phyloP scores from a whole-genome alignment of 2,329 filamentous ascomycete genomes.

The Penicillium paneum region DNA sequence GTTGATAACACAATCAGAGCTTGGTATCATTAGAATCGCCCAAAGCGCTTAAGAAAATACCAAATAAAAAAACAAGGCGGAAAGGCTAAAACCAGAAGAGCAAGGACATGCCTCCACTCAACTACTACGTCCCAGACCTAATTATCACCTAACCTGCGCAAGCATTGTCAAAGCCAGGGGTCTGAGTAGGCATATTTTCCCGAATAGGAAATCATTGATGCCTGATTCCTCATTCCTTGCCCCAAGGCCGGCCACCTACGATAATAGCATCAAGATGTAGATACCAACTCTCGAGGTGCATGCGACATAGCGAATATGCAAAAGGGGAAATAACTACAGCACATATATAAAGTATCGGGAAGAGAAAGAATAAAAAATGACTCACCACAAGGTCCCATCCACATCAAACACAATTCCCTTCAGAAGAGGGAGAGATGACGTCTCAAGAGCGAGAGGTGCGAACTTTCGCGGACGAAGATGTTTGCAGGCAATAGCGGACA shows the following conservation, averaged over 20 bases:
- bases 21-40: background rate
- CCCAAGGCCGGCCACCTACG: background rate
- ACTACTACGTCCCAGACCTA: background rate
- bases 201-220: background rate
- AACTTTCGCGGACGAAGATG: slow-evolving; percentile 45
- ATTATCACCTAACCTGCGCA: background rate
- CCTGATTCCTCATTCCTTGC: background rate
- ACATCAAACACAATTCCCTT: slow-evolving; percentile 80
- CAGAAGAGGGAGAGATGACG: slow-evolving; percentile 43
- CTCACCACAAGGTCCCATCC: slow-evolving; percentile 88
- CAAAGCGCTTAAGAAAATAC: background rate
- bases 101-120: background rate
- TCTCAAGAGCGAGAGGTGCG: slow-evolving; percentile 46
- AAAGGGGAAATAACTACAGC: background rate
- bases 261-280: background rate
- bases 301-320: background rate
- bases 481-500: slow-evolving; percentile 23
- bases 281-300: background rate
- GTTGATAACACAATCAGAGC: background rate
- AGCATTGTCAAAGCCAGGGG: background rate
- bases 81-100: background rate
- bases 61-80: background rate
- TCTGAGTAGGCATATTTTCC: background rate
- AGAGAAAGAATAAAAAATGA: background rate
- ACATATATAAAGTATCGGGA: background rate